A percentile compares a stretch with the other conserved stretches of the same genome.
These are phyloP conservation scores for Penicillium herquei DNA, from an alignment of 495 filamentous ascomycete species.

Conservation along the genomic window DNA sequence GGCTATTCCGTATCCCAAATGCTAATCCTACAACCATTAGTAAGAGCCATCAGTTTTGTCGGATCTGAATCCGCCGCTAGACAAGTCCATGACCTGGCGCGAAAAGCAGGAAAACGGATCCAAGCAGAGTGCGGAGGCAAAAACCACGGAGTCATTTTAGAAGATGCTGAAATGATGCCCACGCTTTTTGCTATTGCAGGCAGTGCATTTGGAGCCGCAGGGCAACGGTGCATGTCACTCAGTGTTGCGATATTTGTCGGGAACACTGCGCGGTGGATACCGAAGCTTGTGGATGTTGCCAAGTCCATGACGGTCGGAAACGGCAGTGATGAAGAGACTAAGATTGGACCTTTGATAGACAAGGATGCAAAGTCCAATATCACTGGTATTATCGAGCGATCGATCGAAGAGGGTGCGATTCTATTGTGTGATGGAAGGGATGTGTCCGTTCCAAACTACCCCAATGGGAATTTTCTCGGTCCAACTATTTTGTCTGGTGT, in stretches of 20 bases:
- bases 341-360: constrained; percentile 30
- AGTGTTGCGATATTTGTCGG: constrained; percentile 32
- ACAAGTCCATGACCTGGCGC: constrained; percentile 25
- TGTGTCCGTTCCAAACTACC: constrained; percentile 21
- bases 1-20: constrained; percentile 13
- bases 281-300: constrained; percentile 4
- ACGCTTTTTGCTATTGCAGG: constrained; percentile 29
- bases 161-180: constrained; percentile 29
- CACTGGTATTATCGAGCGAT: constrained; percentile 28
- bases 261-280: constrained; percentile 5
- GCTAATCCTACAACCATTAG: constrained; percentile 21
- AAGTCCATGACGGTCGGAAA: constrained; percentile 25
- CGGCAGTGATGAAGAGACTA: constrained; percentile 17
- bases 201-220: constrained; percentile 31
- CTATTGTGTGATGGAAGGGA: constrained; percentile 26
- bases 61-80: constrained; percentile 25
- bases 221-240: constrained; percentile 31
- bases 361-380: constrained; percentile 13
- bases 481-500: constrained; percentile 29
- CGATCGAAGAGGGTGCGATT: constrained; percentile 17
- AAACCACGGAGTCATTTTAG: constrained; percentile 29
- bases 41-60: constrained; percentile 29
- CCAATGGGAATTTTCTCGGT: constrained; percentile 28
- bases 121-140: constrained; percentile 31
- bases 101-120: constrained; percentile 23